Evolutionary conservation across 805 yeast genomes (phyloP).

Genomic region (Lachancea lanzarotensis): DNA sequence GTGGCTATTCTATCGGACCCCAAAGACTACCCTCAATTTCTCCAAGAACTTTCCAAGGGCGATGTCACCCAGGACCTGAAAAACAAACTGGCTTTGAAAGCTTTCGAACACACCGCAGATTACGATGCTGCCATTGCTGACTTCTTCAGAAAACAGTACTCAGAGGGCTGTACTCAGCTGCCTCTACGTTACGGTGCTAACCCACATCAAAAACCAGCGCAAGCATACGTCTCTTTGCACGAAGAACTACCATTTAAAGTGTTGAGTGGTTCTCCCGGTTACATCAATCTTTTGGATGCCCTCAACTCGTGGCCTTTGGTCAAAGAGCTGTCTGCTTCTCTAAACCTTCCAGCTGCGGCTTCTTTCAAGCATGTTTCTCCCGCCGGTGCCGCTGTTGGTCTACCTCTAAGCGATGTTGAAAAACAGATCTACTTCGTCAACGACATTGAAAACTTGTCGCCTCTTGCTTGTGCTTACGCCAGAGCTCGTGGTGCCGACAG

Average conservation of each 20-base stretch:
- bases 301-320: slow-evolving; percentile 98
- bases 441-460: slow-evolving; percentile 91
- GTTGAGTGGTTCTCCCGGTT: slow-evolving; percentile 92
- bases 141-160: slow-evolving; percentile 94
- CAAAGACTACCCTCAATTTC: slow-evolving; percentile 78
- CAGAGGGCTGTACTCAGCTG: slow-evolving; percentile 83
- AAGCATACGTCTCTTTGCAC: slow-evolving; percentile 83
- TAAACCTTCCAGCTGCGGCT: slow-evolving; percentile 97
- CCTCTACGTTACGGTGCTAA: slow-evolving; percentile 97
- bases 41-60: slow-evolving; percentile 70
- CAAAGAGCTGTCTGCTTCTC: slow-evolving; percentile 88
- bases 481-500: slow-evolving; percentile 99
- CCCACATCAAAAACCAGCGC: slow-evolving; percentile 99
- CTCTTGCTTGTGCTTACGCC: slow-evolving; percentile 96
- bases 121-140: slow-evolving; percentile 94
- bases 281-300: slow-evolving; percentile 93
- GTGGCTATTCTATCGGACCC: slow-evolving; percentile 96
- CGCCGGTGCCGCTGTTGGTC: slow-evolving; percentile 97
- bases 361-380: slow-evolving; percentile 98
- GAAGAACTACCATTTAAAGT: slow-evolving; percentile 90
- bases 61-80: slow-evolving; percentile 67
- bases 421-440: slow-evolving; percentile 92
- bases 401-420: slow-evolving; percentile 85
- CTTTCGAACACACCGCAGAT: slow-evolving; percentile 97
- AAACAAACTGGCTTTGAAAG: slow-evolving; percentile 86